phyloP scores from a whole-genome alignment of 805 yeast species.

The Lipomyces sp. region DNA sequence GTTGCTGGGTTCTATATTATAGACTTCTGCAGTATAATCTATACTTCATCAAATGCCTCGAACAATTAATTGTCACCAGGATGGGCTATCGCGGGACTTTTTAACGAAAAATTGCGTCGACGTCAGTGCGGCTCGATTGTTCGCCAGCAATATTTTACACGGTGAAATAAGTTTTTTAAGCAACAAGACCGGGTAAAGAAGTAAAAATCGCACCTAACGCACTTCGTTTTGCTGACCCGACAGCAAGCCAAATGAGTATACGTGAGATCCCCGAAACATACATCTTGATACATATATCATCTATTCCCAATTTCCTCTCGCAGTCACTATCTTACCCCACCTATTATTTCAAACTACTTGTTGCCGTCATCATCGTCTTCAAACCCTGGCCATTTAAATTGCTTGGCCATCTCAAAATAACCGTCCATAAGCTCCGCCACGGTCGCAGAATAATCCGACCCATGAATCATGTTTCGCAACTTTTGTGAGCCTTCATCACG shows the following conservation, averaged over 20 bases:
- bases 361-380: constrained; percentile 42
- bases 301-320: neutral
- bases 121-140: neutral
- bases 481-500: constrained; percentile 37
- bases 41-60: neutral
- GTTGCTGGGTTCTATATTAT: neutral
- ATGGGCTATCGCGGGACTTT: too few relatives aligned
- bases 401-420: constrained; percentile 54
- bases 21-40: neutral
- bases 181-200: too few relatives aligned
- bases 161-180: too few relatives aligned
- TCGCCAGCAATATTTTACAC: too few relatives aligned
- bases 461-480: constrained; percentile 61
- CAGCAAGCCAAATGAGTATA: neutral
- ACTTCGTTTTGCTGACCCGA: neutral
- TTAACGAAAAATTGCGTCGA: neutral
- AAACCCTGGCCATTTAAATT: constrained; percentile 52
- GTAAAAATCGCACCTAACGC: too few relatives aligned
- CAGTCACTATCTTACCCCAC: neutral
- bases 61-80: neutral
- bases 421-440: constrained; percentile 62
- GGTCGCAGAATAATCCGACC: constrained; percentile 66
- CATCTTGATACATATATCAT: neutral
- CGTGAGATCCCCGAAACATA: neutral
- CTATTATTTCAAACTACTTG: neutral